These are phyloP conservation scores for Panaeolus papilionaceus DNA, from an alignment of 768 basidiomycete species.

Conservation along the genomic window DNA sequence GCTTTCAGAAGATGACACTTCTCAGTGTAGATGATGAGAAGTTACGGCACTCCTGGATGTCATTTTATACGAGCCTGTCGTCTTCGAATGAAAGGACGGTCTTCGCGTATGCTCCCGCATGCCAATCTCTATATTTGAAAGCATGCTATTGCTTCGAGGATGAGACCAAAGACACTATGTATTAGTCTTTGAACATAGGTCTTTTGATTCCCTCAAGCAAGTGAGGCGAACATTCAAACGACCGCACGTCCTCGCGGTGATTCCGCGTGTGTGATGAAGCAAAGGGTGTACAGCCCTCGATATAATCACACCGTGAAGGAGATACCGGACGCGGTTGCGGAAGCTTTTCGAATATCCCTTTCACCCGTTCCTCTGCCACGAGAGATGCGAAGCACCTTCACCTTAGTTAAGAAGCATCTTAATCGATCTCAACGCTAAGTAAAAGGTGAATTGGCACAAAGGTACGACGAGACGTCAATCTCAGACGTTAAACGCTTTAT, in stretches of 20 bases:
- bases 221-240: not conserved
- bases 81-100: slow-evolving; percentile 1
- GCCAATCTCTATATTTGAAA: not conserved
- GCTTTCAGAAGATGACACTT: not conserved
- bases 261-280: not conserved
- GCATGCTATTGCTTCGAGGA: not conserved
- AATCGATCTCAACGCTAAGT: not conserved
- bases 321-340: not conserved
- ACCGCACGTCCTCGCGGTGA: not conserved
- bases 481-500: not conserved
- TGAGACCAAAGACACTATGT: not conserved
- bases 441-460: not conserved
- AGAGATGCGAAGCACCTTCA: not conserved
- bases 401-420: not conserved
- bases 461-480: not conserved
- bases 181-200: slow-evolving; percentile 7
- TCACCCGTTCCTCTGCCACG: not conserved
- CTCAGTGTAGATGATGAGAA: not conserved
- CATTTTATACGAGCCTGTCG: slow-evolving; percentile 2
- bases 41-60: not conserved
- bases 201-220: not conserved
- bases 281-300: not conserved
- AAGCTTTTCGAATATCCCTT: not conserved
- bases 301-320: slow-evolving; percentile 2
- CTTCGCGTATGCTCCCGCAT: not conserved